A percentile compares a stretch with the other conserved stretches of the same genome.
Conservation (phyloP, 495 filamentous ascomycete genomes). For the Aspergillus ostianus region DNA sequence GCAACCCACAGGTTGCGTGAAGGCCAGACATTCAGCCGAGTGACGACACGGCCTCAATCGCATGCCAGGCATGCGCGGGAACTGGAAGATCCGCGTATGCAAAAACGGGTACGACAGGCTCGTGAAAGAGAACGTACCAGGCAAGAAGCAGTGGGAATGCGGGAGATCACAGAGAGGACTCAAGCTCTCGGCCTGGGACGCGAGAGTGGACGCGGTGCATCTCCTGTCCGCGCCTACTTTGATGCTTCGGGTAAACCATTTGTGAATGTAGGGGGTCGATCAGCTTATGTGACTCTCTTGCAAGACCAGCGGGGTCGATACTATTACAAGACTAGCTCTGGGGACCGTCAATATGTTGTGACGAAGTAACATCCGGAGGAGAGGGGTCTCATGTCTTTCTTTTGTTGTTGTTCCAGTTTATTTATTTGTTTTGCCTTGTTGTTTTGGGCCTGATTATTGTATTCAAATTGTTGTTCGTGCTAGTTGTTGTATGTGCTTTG, state of each 20-base stretch:
- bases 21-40: background rate
- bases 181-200: background rate
- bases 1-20: background rate
- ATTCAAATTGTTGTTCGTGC: too few relatives aligned
- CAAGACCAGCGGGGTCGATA: background rate
- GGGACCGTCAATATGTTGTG: background rate
- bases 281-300: background rate
- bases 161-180: background rate
- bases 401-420: too few relatives aligned
- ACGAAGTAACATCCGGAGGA: background rate
- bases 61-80: background rate
- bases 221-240: background rate
- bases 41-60: background rate
- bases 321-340: background rate
- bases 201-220: background rate
- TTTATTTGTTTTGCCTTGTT: too few relatives aligned
- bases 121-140: background rate
- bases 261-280: background rate
- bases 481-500: too few relatives aligned
- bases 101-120: background rate
- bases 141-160: background rate
- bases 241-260: background rate
- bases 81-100: background rate
- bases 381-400: too few relatives aligned
- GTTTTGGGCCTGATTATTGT: too few relatives aligned